These are phyloP conservation scores for Tricholoma bakamatsutake DNA, from an alignment of 768 basidiomycete species.

Conservation along the genomic window DNA sequence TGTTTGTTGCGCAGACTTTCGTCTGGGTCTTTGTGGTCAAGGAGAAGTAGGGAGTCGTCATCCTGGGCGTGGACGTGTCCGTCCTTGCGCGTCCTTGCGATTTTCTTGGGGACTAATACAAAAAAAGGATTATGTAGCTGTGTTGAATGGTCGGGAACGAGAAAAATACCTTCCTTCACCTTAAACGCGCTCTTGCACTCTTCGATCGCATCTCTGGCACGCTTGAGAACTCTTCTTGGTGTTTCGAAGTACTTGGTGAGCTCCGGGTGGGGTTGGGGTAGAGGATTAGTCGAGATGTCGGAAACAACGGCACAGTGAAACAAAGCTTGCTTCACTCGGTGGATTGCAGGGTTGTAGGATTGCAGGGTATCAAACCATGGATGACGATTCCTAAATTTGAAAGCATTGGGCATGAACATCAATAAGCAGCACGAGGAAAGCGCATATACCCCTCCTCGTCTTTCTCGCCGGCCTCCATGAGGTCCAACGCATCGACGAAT, in stretches of 20 bases:
- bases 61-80: constrained; percentile 57
- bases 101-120: constrained; percentile 57
- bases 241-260: constrained; percentile 80
- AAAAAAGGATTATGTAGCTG: background rate
- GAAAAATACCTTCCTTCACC: constrained; percentile 62
- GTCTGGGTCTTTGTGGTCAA: constrained; percentile 36
- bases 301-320: constrained; percentile 80
- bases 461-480: constrained; percentile 70
- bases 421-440: constrained; percentile 5
- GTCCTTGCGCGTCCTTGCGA: constrained; percentile 50
- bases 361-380: constrained; percentile 75
- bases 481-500: constrained; percentile 86
- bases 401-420: background rate
- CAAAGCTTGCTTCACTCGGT: constrained; percentile 89
- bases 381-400: constrained; percentile 39
- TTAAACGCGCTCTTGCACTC: constrained; percentile 64
- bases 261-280: constrained; percentile 83
- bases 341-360: constrained; percentile 86
- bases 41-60: constrained; percentile 44
- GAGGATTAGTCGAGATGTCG: constrained; percentile 67
- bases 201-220: constrained; percentile 48
- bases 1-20: constrained; percentile 10
- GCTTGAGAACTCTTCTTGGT: constrained; percentile 62
- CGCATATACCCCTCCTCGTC: constrained; percentile 64
- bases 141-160: background rate